Conservation (phyloP, 345 rosid species). For the Clarkia xantiana region DNA sequence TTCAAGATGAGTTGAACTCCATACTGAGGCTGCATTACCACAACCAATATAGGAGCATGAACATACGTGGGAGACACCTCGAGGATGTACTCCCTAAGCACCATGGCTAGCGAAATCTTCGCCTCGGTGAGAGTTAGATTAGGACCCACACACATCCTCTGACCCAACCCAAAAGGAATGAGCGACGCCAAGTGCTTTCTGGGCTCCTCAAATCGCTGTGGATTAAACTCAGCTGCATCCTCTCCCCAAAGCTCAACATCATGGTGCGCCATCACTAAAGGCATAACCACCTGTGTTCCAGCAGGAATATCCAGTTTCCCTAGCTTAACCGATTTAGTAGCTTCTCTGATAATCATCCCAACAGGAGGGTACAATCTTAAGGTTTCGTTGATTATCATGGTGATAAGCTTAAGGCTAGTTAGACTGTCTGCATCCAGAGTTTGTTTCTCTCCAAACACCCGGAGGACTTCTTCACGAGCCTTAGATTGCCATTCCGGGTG, state of each 20-base stretch:
- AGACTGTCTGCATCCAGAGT: slow-evolving; percentile 27
- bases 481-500: slow-evolving; percentile 74
- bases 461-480: slow-evolving; percentile 53
- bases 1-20: slow-evolving; percentile 56
- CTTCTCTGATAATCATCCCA: slow-evolving; percentile 34
- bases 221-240: slow-evolving; percentile 55
- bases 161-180: slow-evolving; percentile 50
- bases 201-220: slow-evolving; percentile 33
- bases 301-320: slow-evolving; percentile 51
- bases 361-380: slow-evolving; percentile 67
- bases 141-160: slow-evolving; percentile 44
- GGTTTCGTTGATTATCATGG: slow-evolving; percentile 53
- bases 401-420: slow-evolving; percentile 53
- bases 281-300: slow-evolving; percentile 39
- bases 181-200: slow-evolving; percentile 31
- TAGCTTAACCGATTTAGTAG: slow-evolving; percentile 24
- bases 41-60: slow-evolving; percentile 49
- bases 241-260: slow-evolving; percentile 58
- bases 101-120: slow-evolving; percentile 42
- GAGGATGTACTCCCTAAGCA: slow-evolving; percentile 32
- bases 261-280: slow-evolving; percentile 36
- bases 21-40: slow-evolving; percentile 46
- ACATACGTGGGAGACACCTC: slow-evolving; percentile 43
- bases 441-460: slow-evolving; percentile 20
- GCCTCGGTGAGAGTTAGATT: slow-evolving; percentile 35